Percentiles rank a stretch among this genome's conserved stretches.
phyloP scores from a whole-genome alignment of 1,284 basidiomycete species.

The Laetiporus sulphureus region DNA sequence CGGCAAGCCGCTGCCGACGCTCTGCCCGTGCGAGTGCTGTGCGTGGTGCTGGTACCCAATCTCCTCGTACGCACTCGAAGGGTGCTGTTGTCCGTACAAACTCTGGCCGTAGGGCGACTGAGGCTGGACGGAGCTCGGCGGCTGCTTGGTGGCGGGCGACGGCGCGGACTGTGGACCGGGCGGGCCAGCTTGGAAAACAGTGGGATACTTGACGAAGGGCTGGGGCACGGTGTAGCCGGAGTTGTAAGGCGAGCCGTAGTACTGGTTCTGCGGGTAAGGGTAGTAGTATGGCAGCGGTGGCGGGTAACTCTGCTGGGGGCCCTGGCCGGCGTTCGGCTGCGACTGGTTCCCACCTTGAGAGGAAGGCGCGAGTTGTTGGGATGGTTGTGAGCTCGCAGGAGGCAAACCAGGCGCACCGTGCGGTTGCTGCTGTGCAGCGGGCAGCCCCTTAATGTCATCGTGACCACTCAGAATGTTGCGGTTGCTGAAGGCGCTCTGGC shows the following conservation, averaged over 20 bases:
- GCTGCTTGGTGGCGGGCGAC: conserved; percentile 56
- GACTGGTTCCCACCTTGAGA: conserved; percentile 39
- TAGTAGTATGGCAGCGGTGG: conserved; percentile 60
- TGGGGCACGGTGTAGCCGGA: conserved; percentile 64
- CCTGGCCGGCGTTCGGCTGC: conserved; percentile 50
- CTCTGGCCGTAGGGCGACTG: conserved; percentile 56
- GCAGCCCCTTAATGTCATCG: conserved; percentile 65
- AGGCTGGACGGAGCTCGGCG: conserved; percentile 47
- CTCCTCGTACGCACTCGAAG: conserved; percentile 56
- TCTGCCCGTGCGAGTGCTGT: conserved; percentile 44
- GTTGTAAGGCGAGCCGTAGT: conserved; percentile 65
- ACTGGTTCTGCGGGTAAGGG: conserved; percentile 67
- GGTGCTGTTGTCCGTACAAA: conserved; percentile 56
- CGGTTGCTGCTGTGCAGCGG: conserved; percentile 48
- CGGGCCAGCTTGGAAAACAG: conserved; percentile 64
- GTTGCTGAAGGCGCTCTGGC: conserved; percentile 50
- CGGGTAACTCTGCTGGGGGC: conserved; percentile 55
- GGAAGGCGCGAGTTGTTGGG: conserved; percentile 46
- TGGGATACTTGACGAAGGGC: conserved; percentile 67
- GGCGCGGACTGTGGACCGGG: conserved; percentile 57
- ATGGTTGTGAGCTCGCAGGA: conserved; percentile 41
- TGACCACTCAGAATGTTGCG: conserved; percentile 53
- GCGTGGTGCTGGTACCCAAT: conserved; percentile 54
- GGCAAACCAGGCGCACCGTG: conserved; percentile 43
- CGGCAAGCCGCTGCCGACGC: conserved; percentile 40